phyloP scores from a whole-genome alignment of 1,284 basidiomycete genomes.

The Phylloporus sp. region DNA sequence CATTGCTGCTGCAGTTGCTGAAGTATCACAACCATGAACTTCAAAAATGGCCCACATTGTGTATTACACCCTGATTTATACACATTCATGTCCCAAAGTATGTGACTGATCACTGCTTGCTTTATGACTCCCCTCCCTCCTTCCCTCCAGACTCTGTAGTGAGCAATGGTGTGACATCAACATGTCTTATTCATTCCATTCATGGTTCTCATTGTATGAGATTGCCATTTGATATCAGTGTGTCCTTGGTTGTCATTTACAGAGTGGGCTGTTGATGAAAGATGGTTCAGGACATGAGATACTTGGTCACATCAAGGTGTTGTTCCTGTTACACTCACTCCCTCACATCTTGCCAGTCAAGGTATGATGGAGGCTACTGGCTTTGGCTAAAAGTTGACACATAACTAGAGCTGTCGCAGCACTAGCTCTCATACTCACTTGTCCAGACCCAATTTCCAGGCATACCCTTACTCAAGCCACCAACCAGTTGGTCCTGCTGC shows the following conservation, averaged over 20 bases:
- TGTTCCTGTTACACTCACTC: conserved; percentile 30
- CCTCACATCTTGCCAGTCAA: conserved; percentile 41
- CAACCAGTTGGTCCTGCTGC: too few relatives aligned
- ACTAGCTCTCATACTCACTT: too few relatives aligned
- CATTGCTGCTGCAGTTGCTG: too few relatives aligned
- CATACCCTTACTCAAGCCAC: too few relatives aligned
- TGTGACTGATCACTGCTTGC: conserved; percentile 46
- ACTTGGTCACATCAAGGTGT: conserved; percentile 7
- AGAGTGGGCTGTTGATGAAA: conserved; percentile 24
- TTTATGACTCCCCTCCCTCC: conserved; percentile 24
- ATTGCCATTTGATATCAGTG: conserved; percentile 2
- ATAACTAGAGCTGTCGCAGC: too few relatives aligned
- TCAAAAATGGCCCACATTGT: conserved; percentile 34
- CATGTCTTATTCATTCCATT: conserved; percentile 3
- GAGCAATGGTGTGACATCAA: conserved; percentile 33
- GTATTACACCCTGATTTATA: conserved; percentile 45
- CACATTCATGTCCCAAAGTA: conserved; percentile 29
- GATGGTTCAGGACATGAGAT: conserved; percentile 19
- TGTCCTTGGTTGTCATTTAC: conserved; percentile 19
- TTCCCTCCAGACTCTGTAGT: conserved; percentile 27
- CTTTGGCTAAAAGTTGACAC: too few relatives aligned
- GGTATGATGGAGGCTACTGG: conserved; percentile 14
- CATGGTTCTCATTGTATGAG: conserved; percentile 43
- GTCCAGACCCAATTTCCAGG: too few relatives aligned
- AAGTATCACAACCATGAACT: too few relatives aligned